Base-by-base conservation (phyloP, 176 grass and related monocot species). In the Stipa capillata region DNA sequence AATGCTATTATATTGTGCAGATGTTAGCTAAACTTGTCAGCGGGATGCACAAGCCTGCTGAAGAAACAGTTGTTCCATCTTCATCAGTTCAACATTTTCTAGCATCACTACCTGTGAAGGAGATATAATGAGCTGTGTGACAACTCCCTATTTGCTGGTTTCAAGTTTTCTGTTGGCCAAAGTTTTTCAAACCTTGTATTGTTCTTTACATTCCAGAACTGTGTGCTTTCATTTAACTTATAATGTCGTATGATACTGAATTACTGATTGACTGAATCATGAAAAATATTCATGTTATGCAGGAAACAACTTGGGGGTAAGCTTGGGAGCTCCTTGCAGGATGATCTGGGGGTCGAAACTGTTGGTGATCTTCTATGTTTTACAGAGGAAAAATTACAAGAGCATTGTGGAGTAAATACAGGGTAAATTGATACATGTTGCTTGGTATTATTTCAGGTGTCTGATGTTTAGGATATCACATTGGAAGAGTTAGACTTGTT, bases 251-350 rank as follows among this genome's bases (percentile, higher is more conserved):
- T 47, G 16, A 76, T 44, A 56, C 62, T 90, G 70, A 77, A 54
- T 36, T 17, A 41, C 48, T 43, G 28, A 17, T 60, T 60, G 15
- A 32, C 57, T 60, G 65, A 45, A 45, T 29, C 28, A 69, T 0
- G 7, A 57, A 65, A 68, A 85, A 42, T 51, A 23, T 59, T 21
- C 10, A 62, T 63, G 70, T 74, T 77, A 21, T 85, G n/a, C 82
- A 98, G 95, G 95, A 98, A 98, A 76, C 92, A 94, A 82, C 86
- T 98, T 54, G 95, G 95, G 63, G 95, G 95, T 49, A 98, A 98
- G 83, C 89, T 98, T 77, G 95, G 95, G 72, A 94, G 73, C 74
- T 94, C 95, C 31, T 81, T 98, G 77, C 87, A 92, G 83, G 87
- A 79, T 40, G 85, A 98, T 82, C 92, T 98, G 77, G 83, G 89